These are phyloP conservation scores for Ophiostoma ips DNA, from an alignment of 2,329 filamentous ascomycete genomes.

Conservation along the genomic window DNA sequence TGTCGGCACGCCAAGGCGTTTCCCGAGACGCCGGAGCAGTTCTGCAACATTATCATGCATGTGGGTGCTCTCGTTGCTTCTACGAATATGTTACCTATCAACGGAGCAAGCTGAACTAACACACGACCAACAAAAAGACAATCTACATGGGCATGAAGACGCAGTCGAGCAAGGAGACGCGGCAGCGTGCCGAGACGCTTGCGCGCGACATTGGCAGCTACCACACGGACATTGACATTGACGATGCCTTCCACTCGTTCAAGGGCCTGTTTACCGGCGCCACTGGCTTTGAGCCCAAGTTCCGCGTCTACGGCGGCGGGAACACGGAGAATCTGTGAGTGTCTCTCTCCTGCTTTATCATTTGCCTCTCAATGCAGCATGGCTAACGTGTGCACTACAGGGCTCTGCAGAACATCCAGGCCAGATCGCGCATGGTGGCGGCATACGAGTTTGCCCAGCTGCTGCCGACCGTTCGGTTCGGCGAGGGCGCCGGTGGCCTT, in stretches of 20 bases:
- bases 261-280: conserved; percentile 44
- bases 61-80: not conserved
- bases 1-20: conserved; percentile 21
- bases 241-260: conserved; percentile 47
- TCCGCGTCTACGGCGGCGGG: conserved; percentile 50
- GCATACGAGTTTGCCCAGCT: conserved; percentile 33
- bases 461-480: conserved; percentile 11
- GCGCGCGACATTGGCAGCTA: conserved; percentile 51
- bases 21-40: conserved; percentile 43
- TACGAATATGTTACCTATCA: not conserved
- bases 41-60: conserved; percentile 30
- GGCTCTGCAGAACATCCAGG: conserved; percentile 55
- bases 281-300: conserved; percentile 39
- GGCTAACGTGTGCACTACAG: not conserved
- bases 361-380: not conserved
- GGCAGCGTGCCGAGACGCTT: conserved; percentile 49
- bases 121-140: conserved; percentile 25
- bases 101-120: no score
- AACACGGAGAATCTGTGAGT: conserved; percentile 40
- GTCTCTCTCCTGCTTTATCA: no score
- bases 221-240: conserved; percentile 62
- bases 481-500: conserved; percentile 13
- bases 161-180: conserved; percentile 51
- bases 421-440: conserved; percentile 40
- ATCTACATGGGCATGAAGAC: conserved; percentile 59